Evolutionary conservation across 202 grass and related monocot genomes (phyloP).

Genomic region (Bolboschoenoplectus hybrid): DNA sequence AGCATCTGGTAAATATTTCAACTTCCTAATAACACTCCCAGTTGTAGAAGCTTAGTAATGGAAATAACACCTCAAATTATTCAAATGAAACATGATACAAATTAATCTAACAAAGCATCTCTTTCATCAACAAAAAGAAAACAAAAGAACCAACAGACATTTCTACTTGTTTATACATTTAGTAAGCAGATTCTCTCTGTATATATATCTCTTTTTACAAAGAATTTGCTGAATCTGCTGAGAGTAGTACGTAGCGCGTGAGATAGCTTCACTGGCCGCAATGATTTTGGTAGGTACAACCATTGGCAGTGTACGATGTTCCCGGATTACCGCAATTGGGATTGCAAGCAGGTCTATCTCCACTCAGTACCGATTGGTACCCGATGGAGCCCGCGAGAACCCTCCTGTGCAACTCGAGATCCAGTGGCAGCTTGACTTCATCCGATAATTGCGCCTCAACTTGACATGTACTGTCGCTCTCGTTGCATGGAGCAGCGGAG

Average conservation of each 20-base stretch:
- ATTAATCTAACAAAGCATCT: neutral
- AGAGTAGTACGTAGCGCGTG: neutral
- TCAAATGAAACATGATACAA: constrained; percentile 1
- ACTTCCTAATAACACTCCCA: neutral
- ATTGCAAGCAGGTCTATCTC: neutral
- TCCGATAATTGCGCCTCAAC: neutral
- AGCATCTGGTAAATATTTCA: neutral
- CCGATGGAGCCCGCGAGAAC: neutral
- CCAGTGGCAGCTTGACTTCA: neutral
- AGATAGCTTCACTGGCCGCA: neutral
- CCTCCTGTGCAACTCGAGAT: constrained; percentile 29
- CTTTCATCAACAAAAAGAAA: neutral
- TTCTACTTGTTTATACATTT: neutral
- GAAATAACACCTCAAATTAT: neutral
- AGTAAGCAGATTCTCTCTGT: neutral
- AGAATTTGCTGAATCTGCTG: neutral
- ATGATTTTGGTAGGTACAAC: constrained; percentile 26
- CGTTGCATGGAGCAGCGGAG: neutral
- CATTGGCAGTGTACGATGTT: constrained; percentile 23
- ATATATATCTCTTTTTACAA: neutral
- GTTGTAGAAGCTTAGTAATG: too few relatives aligned
- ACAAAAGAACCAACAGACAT: neutral
- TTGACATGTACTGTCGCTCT: constrained; percentile 5
- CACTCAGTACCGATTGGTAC: neutral
- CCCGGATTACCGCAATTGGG: constrained; percentile 7